Conservation (phyloP, 805 yeast genomes). For the Groenewaldozyma tartarivorans region DNA sequence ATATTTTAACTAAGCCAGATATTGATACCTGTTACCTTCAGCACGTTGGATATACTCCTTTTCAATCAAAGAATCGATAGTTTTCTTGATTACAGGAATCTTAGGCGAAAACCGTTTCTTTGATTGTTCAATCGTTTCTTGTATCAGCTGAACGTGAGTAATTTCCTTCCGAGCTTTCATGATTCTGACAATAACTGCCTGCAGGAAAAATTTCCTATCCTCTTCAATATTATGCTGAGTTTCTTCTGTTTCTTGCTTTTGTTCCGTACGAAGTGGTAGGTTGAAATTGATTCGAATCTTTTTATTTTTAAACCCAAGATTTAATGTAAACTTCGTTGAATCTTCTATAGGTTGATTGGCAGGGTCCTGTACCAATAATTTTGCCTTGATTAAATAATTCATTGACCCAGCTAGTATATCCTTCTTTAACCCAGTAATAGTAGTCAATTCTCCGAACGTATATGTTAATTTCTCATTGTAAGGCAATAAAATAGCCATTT, state of each 20-base stretch:
- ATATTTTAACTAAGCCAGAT: conserved; percentile 48
- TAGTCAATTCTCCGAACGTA: conserved; percentile 50
- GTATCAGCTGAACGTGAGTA: conserved; percentile 70
- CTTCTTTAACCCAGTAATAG: conserved; percentile 56
- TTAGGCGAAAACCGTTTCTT: conserved; percentile 76
- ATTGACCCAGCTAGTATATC: conserved; percentile 68
- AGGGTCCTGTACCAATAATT: conserved; percentile 60
- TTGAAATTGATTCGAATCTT: conserved; percentile 73
- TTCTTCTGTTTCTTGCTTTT: conserved; percentile 60
- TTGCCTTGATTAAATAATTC: conserved; percentile 68
- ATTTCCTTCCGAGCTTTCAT: conserved; percentile 87
- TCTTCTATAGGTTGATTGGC: conserved; percentile 35
- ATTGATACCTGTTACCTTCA: conserved; percentile 64
- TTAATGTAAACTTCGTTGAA: conserved; percentile 57
- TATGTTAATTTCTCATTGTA: conserved; percentile 61
- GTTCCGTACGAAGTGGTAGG: conserved; percentile 46
- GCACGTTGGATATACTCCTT: conserved; percentile 77
- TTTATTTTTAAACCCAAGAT: conserved; percentile 75
- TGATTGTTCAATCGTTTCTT: conserved; percentile 82
- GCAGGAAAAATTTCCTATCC: conserved; percentile 73
- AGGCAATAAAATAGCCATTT: conserved; percentile 78
- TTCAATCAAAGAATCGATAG: conserved; percentile 77
- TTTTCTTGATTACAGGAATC: conserved; percentile 76
- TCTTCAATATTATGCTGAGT: conserved; percentile 76
- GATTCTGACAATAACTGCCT: conserved; percentile 90